Evolutionary conservation across 2,329 filamentous ascomycete species (phyloP).

Genomic region (Colletotrichum lupini): DNA sequence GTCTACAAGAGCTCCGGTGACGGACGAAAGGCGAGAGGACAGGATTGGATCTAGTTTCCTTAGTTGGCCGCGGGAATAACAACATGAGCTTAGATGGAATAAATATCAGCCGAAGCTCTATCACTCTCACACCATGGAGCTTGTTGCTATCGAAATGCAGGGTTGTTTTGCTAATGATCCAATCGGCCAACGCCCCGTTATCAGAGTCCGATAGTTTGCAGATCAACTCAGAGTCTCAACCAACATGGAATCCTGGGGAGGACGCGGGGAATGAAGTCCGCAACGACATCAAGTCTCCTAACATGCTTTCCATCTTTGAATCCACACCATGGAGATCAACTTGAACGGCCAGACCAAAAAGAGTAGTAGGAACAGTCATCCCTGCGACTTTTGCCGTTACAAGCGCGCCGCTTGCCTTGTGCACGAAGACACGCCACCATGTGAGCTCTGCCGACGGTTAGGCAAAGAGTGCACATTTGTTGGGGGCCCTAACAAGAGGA

Average conservation of each 20-base stretch:
- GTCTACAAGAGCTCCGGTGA: conserved; percentile 24
- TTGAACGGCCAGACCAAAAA: background rate
- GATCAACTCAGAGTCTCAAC: background rate
- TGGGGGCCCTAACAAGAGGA: conserved; percentile 21
- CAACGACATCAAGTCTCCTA: background rate
- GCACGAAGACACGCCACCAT: conserved; percentile 1
- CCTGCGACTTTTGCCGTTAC: conserved; percentile 31
- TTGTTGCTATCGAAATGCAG: background rate
- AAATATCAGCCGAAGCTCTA: background rate
- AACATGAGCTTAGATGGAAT: background rate
- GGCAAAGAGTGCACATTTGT: conserved; percentile 27
- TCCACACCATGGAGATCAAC: conserved; percentile 23
- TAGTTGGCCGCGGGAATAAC: background rate
- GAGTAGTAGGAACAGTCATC: conserved; percentile 17
- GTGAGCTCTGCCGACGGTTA: conserved; percentile 20
- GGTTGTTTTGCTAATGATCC: background rate
- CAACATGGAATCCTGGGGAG: conserved; percentile 4
- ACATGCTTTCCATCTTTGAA: background rate
- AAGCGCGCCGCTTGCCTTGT: conserved; percentile 30
- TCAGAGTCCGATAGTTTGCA: background rate
- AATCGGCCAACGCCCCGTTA: conserved; percentile 24
- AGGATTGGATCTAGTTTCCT: conserved; percentile 20
- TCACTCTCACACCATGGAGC: background rate
- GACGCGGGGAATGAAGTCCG: conserved; percentile 14
- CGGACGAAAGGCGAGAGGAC: conserved; percentile 25